Conservation (phyloP, 495 filamentous ascomycete genomes). For the Paragyromitra xinjiangensis region DNA sequence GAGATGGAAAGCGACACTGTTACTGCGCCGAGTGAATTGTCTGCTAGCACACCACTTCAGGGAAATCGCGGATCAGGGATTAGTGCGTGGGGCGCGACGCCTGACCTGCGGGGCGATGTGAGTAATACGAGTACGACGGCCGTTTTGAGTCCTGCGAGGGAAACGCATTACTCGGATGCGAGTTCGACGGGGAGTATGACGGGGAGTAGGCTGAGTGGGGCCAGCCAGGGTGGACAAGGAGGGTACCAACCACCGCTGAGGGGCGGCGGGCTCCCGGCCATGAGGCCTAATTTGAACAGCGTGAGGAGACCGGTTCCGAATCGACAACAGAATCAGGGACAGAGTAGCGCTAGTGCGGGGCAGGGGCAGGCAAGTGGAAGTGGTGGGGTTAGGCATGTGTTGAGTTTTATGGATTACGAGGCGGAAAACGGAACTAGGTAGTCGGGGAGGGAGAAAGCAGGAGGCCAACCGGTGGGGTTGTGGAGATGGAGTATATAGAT, state of each 20-base stretch:
- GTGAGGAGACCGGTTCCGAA: constrained; percentile 24
- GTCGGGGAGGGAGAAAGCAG: not conserved
- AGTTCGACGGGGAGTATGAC: not conserved
- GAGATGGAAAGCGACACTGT: constrained; percentile 22
- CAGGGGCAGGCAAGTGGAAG: not conserved
- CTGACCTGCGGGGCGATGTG: not conserved
- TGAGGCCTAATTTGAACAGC: constrained; percentile 22
- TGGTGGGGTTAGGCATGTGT: constrained; percentile 9
- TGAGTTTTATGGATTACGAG: constrained; percentile 23
- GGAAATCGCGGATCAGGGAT: not conserved
- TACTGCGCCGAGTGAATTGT: constrained; percentile 16
- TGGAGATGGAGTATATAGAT: not conserved
- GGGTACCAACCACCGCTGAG: constrained; percentile 1
- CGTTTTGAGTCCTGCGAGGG: constrained; percentile 28
- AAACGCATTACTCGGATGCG: constrained; percentile 28
- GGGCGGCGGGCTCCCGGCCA: constrained; percentile 26
- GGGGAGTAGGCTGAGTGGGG: not conserved
- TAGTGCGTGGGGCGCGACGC: constrained; percentile 17
- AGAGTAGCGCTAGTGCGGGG: not conserved
- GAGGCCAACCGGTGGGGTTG: not conserved
- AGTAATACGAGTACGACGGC: constrained; percentile 27
- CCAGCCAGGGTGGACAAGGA: not conserved
- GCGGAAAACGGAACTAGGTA: not conserved
- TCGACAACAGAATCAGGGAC: not conserved
- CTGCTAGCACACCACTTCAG: constrained; percentile 15